These are phyloP conservation scores for Cyclaneusma minus DNA, from an alignment of 2,329 filamentous ascomycete genomes.

Conservation along the genomic window DNA sequence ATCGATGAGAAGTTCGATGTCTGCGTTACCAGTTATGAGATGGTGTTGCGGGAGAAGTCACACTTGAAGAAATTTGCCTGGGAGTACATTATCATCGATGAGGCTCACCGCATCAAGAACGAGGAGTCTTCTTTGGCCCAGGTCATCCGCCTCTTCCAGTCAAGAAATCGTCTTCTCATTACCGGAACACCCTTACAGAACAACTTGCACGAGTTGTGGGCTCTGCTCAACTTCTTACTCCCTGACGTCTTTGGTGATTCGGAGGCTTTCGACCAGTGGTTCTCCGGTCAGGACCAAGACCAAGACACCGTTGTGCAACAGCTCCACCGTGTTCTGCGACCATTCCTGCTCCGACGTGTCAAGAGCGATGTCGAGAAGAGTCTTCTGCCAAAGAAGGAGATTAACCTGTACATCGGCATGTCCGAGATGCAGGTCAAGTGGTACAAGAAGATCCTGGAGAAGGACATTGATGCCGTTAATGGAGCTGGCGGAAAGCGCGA, in stretches of 20 bases:
- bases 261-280: constrained; percentile 96
- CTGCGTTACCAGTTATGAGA: constrained; percentile 96
- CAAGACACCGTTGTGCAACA: constrained; percentile 95
- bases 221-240: constrained; percentile 90
- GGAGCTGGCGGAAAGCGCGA: constrained; percentile 92
- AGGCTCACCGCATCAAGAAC: constrained; percentile 98
- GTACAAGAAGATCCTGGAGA: constrained; percentile 98
- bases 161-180: constrained; percentile 84
- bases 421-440: constrained; percentile 98
- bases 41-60: constrained; percentile 90
- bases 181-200: constrained; percentile 96
- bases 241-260: constrained; percentile 96
- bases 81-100: constrained; percentile 99
- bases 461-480: constrained; percentile 97
- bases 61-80: constrained; percentile 96
- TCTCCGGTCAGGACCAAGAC: constrained; percentile 76
- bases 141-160: constrained; percentile 92
- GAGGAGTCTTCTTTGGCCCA: constrained; percentile 94
- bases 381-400: constrained; percentile 87
- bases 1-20: constrained; percentile 93
- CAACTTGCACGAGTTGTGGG: constrained; percentile 96
- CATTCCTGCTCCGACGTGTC: constrained; percentile 87
- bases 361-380: constrained; percentile 98
- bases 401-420: constrained; percentile 96
- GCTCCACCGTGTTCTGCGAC: constrained; percentile 79